phyloP scores from a whole-genome alignment of 108 stramenopile species.

The Asterionellopsis glacialis region DNA sequence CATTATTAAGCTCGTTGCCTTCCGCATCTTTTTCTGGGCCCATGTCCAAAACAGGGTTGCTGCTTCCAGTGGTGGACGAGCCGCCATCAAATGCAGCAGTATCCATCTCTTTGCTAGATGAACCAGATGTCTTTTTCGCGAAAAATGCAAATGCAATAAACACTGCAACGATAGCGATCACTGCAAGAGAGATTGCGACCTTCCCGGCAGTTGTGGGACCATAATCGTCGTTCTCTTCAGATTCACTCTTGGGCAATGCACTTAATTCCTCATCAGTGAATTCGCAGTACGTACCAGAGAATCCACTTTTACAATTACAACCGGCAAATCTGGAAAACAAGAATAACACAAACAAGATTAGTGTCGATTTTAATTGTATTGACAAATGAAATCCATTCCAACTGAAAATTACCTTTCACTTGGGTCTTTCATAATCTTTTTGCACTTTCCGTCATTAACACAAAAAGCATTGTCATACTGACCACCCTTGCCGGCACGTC shows the following conservation, averaged over 20 bases:
- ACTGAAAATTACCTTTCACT: too few species aligned
- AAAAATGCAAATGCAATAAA: too few species aligned
- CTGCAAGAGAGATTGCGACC: too few species aligned
- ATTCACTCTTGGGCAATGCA: too few species aligned
- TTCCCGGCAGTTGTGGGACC: too few species aligned
- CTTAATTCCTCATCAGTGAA: not conserved
- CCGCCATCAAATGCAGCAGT: too few species aligned
- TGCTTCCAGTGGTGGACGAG: too few species aligned
- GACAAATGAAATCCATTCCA: too few species aligned
- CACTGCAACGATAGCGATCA: too few species aligned
- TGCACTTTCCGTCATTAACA: conserved; percentile 42
- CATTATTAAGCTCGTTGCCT: conserved; percentile 5
- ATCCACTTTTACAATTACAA: conserved; percentile 25
- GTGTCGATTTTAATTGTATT: not conserved
- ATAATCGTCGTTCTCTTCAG: too few species aligned
- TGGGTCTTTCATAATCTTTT: not conserved
- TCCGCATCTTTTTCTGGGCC: conserved; percentile 3
- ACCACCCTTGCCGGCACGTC: not conserved
- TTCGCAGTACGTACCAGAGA: conserved; percentile 39
- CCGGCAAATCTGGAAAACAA: conserved; percentile 21
- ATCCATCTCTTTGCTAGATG: too few species aligned
- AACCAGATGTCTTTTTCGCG: too few species aligned
- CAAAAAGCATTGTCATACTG: conserved; percentile 12
- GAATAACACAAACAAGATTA: not conserved
- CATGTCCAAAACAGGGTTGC: conserved; percentile 2